Percentiles rank a stretch among this genome's conserved stretches.
Conservation (phyloP, 805 yeast genomes). For the Ogataea allantospora region DNA sequence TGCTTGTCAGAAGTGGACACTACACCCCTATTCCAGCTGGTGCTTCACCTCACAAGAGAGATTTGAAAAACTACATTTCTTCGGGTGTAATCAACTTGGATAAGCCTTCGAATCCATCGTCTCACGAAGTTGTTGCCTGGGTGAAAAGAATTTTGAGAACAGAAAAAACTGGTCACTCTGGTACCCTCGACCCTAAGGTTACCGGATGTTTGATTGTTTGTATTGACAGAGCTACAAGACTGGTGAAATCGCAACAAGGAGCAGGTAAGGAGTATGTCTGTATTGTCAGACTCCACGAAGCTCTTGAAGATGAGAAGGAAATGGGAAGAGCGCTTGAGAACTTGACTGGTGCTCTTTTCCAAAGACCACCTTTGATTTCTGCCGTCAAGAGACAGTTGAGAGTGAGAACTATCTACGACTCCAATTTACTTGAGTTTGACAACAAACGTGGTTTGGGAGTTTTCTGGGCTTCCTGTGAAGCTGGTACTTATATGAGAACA, state of each 20-base stretch:
- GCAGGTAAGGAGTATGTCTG: conserved; percentile 99
- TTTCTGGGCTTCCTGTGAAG: conserved; percentile 99
- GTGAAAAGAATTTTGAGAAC: conserved; percentile 91
- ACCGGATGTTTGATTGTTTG: conserved; percentile 98
- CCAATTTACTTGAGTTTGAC: conserved; percentile 93
- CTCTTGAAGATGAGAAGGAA: conserved; percentile 82
- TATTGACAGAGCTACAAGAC: conserved; percentile 95
- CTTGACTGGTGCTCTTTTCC: conserved; percentile 97
- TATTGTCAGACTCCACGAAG: conserved; percentile 93
- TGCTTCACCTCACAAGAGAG: conserved; percentile 91
- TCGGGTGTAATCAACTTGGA: conserved; percentile 97
- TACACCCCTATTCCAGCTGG: conserved; percentile 98
- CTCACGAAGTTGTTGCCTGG: conserved; percentile 99
- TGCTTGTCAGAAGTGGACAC: conserved; percentile 93
- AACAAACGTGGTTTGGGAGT: conserved; percentile 96
- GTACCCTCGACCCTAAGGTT: conserved; percentile 95
- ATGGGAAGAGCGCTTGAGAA: conserved; percentile 86
- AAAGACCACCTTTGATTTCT: conserved; percentile 97
- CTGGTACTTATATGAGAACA: conserved; percentile 99
- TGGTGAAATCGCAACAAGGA: conserved; percentile 98
- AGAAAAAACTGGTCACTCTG: conserved; percentile 98
- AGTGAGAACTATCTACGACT: conserved; percentile 96
- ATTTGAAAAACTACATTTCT: conserved; percentile 81
- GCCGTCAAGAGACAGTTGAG: conserved; percentile 99
- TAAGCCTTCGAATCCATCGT: conserved; percentile 97